These are phyloP conservation scores for Saccharomycopsis olivae DNA, from an alignment of 805 yeast species.

Conservation along the genomic window DNA sequence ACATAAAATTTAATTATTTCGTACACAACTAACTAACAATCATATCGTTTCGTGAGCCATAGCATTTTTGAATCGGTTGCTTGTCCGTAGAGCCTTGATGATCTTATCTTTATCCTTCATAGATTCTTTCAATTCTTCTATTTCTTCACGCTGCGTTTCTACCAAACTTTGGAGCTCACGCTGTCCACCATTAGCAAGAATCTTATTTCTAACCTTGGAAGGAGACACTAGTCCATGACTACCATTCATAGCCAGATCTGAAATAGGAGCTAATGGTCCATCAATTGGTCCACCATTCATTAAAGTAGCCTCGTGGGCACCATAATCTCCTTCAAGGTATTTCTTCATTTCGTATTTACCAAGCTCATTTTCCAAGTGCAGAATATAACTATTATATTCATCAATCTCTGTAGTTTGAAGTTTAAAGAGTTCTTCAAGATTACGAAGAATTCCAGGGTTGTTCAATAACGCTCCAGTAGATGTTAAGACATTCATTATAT, in stretches of 20 bases:
- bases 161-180: slow-evolving; percentile 25
- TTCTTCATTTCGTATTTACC: slow-evolving; percentile 21
- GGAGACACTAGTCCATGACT: slow-evolving; percentile 8
- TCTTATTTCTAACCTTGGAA: slow-evolving; percentile 15
- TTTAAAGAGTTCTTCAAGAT: slow-evolving; percentile 36
- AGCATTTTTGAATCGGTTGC: slow-evolving; percentile 44
- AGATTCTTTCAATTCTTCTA: slow-evolving; percentile 49
- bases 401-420: slow-evolving; percentile 41
- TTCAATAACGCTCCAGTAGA: slow-evolving; percentile 26
- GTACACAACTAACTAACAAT: too few species aligned
- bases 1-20: too few species aligned
- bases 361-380: slow-evolving; percentile 48
- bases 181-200: slow-evolving; percentile 12
- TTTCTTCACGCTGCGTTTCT: slow-evolving; percentile 58
- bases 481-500: slow-evolving; percentile 48
- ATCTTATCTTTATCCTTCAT: slow-evolving; percentile 68
- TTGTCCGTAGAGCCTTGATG: slow-evolving; percentile 60
- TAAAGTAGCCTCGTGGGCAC: too few species aligned
- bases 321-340: slow-evolving; percentile 6
- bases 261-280: slow-evolving; percentile 1
- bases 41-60: slow-evolving; percentile 1
- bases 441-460: slow-evolving; percentile 33
- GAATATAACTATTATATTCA: slow-evolving; percentile 48
- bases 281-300: background rate
- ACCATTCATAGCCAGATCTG: background rate